Base-by-base conservation (phyloP, 176 grass and related monocot species). In the Eleusine coracana region DNA sequence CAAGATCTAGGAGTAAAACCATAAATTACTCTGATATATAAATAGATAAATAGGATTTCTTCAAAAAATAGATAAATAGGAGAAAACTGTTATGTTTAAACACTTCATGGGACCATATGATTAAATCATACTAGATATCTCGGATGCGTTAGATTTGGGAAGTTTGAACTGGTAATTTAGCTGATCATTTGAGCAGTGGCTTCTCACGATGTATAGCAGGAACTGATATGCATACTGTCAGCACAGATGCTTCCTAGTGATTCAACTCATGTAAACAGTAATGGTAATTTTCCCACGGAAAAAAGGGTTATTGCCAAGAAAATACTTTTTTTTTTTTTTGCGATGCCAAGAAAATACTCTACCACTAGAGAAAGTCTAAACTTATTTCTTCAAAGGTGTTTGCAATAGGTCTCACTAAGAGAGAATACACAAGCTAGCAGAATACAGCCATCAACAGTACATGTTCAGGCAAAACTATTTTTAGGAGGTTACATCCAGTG, bases 351-450 rank as follows among this genome's bases (percentile, higher is more conserved):
- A 31, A 65, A 72, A 85, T 5, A 70, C 42, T 31, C 12, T 46
- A 52, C 34, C 17, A 28, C 60, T 62, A 68, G 13, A 41, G 40
- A 52, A 40, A 82, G 74, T 80, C 13, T n/a, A 68, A 73, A 62
- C 54, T 17, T 29, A 78, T 29, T 59, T 27, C 38, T 42, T 73
- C 13, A 14, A 51, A 55, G 52, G 27, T 21, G 46, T 56, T 40
- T 69, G n/a, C 5, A 37, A 41, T 31, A 89, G 56, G 15, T 64
- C 36, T 83, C 25, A 49, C 18, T 38, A 58, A 39, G 85, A 81
- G 28, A 66, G 5, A 58, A 23, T 73, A 74, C 15, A 27, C 10
- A 28, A 71, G 65, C 18, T 23, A 10, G 21, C 56, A n/a, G 8
- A 21, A 7, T 59, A 59, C 54, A 51, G 48, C 15, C 20, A 52